These are phyloP conservation scores for Anisodus acutangulus DNA, from an alignment of 257 asterid species.

Conservation along the genomic window DNA sequence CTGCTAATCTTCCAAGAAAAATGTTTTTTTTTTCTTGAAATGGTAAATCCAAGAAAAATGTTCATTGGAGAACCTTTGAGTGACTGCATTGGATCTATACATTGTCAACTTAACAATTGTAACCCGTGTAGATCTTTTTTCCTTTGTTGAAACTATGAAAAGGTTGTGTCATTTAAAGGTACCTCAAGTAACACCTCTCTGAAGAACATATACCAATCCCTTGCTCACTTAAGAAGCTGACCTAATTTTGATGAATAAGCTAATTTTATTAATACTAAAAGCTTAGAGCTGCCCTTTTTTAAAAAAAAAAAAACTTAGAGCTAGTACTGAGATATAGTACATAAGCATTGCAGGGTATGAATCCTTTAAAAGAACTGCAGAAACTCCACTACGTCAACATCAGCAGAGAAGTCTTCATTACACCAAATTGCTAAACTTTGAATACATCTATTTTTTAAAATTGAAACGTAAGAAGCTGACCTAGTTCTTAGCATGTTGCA, in stretches of 20 bases:
- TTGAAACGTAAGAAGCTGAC: not conserved
- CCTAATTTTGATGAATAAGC: slow-evolving; percentile 1
- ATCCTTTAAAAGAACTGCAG: not conserved
- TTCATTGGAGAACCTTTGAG: not conserved
- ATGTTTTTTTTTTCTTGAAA: too few species aligned
- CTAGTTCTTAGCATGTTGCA: not conserved
- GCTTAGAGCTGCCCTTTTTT: not conserved
- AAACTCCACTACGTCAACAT: not conserved
- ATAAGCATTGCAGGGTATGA: not conserved
- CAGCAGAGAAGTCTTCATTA: not conserved
- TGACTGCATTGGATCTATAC: not conserved
- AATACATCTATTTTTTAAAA: not conserved
- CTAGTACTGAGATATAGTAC: not conserved
- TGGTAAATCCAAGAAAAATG: not conserved
- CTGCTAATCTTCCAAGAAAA: not conserved
- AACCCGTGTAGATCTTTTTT: not conserved
- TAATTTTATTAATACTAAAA: slow-evolving; percentile 7
- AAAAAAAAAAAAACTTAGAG: not conserved
- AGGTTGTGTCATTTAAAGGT: not conserved
- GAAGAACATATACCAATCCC: slow-evolving; percentile 15
- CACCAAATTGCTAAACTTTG: not conserved
- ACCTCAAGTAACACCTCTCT: not conserved
- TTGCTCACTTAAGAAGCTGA: not conserved
- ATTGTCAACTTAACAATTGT: slow-evolving; percentile 5
- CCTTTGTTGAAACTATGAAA: slow-evolving; percentile 20